These are phyloP conservation scores for Pseudopithomyces chartarum DNA, from an alignment of 2,329 filamentous ascomycete species.

Conservation along the genomic window DNA sequence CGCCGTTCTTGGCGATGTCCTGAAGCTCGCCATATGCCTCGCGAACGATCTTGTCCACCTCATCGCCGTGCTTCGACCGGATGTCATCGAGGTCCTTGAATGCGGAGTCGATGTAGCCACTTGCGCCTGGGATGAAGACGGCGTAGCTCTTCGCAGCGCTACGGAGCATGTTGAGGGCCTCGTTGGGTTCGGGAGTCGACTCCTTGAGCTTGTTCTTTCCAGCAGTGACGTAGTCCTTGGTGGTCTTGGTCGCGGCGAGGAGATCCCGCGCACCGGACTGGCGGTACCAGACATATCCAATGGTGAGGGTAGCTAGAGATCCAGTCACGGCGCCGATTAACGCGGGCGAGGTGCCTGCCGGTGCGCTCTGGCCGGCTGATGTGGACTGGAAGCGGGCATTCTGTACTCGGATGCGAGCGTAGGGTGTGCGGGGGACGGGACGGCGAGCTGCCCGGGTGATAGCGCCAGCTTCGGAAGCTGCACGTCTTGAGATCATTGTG, in stretches of 20 bases:
- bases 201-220: conserved; percentile 66
- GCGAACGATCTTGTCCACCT: conserved; percentile 70
- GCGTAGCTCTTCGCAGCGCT: conserved; percentile 71
- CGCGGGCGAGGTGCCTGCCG: conserved; percentile 39
- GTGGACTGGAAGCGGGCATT: conserved; percentile 41
- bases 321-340: conserved; percentile 57
- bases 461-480: conserved; percentile 36
- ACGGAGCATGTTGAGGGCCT: conserved; percentile 69
- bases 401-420: conserved; percentile 36
- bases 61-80: conserved; percentile 68
- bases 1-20: conserved; percentile 63
- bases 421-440: conserved; percentile 28
- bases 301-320: conserved; percentile 52
- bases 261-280: conserved; percentile 57
- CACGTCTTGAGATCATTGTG: conserved; percentile 41
- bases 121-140: conserved; percentile 72
- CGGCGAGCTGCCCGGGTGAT: conserved; percentile 36
- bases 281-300: conserved; percentile 59
- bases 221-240: conserved; percentile 64
- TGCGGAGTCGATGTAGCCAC: conserved; percentile 68
- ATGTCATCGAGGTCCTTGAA: conserved; percentile 75
- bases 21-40: conserved; percentile 72
- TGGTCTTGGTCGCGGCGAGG: conserved; percentile 58
- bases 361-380: conserved; percentile 21
- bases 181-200: conserved; percentile 67